Base-by-base conservation (phyloP, 202 grass and related monocot species). In the Carex arenaria region DNA sequence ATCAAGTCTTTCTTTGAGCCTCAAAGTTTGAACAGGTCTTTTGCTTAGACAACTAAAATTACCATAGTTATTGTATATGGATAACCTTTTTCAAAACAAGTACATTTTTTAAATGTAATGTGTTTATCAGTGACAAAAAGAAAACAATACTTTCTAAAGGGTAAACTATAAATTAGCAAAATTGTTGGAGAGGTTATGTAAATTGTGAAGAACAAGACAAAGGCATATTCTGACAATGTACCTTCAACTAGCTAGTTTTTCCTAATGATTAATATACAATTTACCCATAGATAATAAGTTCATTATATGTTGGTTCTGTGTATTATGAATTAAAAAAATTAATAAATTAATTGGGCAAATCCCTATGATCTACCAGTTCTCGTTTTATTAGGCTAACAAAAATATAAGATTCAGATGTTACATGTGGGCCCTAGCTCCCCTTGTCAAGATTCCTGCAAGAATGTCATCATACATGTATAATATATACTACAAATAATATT, bases 391-490 rank as follows among this genome's bases (percentile, higher is more conserved):
- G 77, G 54, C 31, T 15, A 47, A 61, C 57, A 64, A 64, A 64
- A 64, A 49, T 81, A 65, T 45, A 65, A 52, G 38, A 82, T 82
- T 64, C 38, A 68, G 80, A 69, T 69, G 26, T 67, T 49, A 57
- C 30, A 67, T 68, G 80, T 81, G 80, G 64, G 47, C 51, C 80
- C 14, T 38, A 38, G 4, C 4, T 31, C 0, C 38, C 38, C 10
- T 56, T 63, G 45, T 56, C 3, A 20, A 82, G 62, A 82, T 82
- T 69, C 80, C 22, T 82, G 80, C 63, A 69, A 49, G 45, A 52
- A 69, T 68, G 80, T 82, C 80, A 82, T 81, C 79, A 47, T 51
- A 81, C 6, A 66, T 52, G 61, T 54, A 81, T 54, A 69, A 82
- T 82, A 69, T 68, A 69, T 69, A 82, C 10, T 0, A 49, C 51